Conservation (phyloP, 345 rosid genomes). For the Pugionium dolabratum region DNA sequence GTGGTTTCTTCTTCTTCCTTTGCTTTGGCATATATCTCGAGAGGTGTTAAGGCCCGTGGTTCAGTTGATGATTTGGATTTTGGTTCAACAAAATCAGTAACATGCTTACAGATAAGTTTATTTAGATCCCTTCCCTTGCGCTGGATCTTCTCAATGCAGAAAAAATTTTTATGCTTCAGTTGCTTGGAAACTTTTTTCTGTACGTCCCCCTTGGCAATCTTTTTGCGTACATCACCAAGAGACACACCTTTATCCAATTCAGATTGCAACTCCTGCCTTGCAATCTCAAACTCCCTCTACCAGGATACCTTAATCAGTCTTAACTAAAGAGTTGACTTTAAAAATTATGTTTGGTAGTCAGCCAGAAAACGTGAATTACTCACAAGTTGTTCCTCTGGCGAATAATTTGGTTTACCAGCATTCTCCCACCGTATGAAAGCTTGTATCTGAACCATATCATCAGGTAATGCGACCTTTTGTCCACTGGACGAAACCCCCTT, state of each 20-base stretch:
- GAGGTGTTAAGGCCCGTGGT: slow-evolving; percentile 56
- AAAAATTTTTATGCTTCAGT: slow-evolving; percentile 44
- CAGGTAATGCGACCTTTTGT: slow-evolving; percentile 49
- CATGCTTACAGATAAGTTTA: slow-evolving; percentile 61
- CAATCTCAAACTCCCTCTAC: slow-evolving; percentile 71
- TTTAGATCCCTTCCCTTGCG: slow-evolving; percentile 71
- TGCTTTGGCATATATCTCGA: slow-evolving; percentile 63
- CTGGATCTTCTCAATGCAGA: slow-evolving; percentile 58
- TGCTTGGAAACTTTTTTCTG: slow-evolving; percentile 46
- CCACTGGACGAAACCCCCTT: slow-evolving; percentile 45
- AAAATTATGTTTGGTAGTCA: neutral
- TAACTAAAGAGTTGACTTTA: slow-evolving; percentile 12
- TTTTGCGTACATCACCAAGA: slow-evolving; percentile 57
- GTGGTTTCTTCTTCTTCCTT: slow-evolving; percentile 56
- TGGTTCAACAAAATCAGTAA: slow-evolving; percentile 45
- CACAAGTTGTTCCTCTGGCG: slow-evolving; percentile 58
- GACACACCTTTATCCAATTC: slow-evolving; percentile 60
- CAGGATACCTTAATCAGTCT: neutral
- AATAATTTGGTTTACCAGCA: slow-evolving; percentile 70
- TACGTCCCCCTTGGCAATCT: slow-evolving; percentile 57
- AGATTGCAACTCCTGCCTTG: slow-evolving; percentile 61
- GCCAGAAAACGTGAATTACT: slow-evolving; percentile 23
- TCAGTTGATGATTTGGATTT: slow-evolving; percentile 42
- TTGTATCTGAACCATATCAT: slow-evolving; percentile 64
- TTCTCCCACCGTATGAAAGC: slow-evolving; percentile 75